Evolutionary conservation across 257 asterid species (phyloP), one percentile per base, ranked within the genome.

Genomic region (Ballota nigra): DNA sequence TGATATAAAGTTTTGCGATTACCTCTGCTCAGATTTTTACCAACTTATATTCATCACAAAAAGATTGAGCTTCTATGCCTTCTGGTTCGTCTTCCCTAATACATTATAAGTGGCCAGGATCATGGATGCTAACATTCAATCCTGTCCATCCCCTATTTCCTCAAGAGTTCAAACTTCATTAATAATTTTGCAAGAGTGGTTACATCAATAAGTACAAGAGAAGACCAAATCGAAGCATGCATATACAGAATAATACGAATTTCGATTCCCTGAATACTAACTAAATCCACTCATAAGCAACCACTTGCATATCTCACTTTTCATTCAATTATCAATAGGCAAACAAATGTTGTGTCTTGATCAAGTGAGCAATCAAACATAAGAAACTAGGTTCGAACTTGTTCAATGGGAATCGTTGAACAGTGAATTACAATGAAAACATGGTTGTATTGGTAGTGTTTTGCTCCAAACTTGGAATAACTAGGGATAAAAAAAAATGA

Each of bases 81-180:
- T 40, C 70, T 12, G 51, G n/a, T 52, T 23, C n/a, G 15, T 38
- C 29, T 16, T 19, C 41, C 29, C 29, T 4, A 3, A 51, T 10
- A 33, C 41, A 72, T 52, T 34, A 45, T 19, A 36, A 24, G 65
- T 16, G 26, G 47, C 22, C 45, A 40, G 33, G 70, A 63, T 36
- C 56, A 65, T 64, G 49, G 57, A 26, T 38, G 58, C 66, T 36
- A 70, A 63, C 16, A 31, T 19, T 49, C 45, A 47, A 11, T 56
- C 36, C 19, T 24, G 63, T 6, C 18, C 63, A 24, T 24, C 36
- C 36, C 33, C 16, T 23, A 56, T 10, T 22, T 11, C 36, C 63
- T 24, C 34, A 56, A 56, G 34, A 7, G 34, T 56, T 13, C 18
- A 26, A 56, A 56, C 63, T 11, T 10, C 0, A 56, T 12, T 12